Percentiles rank a stretch among this genome's conserved stretches.
These are phyloP conservation scores for Tagetes patula DNA, from an alignment of 129 eudicot genomes.

Conservation along the genomic window DNA sequence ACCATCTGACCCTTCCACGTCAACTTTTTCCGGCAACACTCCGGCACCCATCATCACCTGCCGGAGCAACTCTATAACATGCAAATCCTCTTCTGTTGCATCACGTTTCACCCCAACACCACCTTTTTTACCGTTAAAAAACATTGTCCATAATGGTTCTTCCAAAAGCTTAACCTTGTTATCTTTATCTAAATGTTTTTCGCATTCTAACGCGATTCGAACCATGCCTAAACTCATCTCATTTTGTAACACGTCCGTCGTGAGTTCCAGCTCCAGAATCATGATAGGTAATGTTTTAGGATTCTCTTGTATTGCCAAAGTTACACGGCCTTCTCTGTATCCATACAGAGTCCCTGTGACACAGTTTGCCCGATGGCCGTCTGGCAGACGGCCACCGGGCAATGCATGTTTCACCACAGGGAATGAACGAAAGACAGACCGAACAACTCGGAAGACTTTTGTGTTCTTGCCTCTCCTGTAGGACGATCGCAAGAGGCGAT, in stretches of 20 bases:
- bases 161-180: constrained; percentile 53
- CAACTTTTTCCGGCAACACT: constrained; percentile 49
- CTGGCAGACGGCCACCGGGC: constrained; percentile 47
- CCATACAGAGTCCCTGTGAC: constrained; percentile 69
- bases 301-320: constrained; percentile 62
- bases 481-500: constrained; percentile 39
- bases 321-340: constrained; percentile 55
- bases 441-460: constrained; percentile 46
- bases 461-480: constrained; percentile 39
- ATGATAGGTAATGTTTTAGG: constrained; percentile 52
- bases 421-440: constrained; percentile 54
- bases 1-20: constrained; percentile 55
- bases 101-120: constrained; percentile 64
- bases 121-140: constrained; percentile 63
- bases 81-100: constrained; percentile 56
- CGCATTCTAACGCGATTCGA: constrained; percentile 77
- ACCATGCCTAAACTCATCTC: constrained; percentile 72
- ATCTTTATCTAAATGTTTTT: constrained; percentile 48
- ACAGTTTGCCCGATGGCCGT: constrained; percentile 23
- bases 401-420: constrained; percentile 59
- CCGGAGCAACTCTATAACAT: constrained; percentile 63
- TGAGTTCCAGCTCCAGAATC: constrained; percentile 70
- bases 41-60: constrained; percentile 78
- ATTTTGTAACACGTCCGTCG: constrained; percentile 50
- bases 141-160: constrained; percentile 74